phyloP scores from a whole-genome alignment of 352 stramenopile species.

The Phytophthora nicotianae region DNA sequence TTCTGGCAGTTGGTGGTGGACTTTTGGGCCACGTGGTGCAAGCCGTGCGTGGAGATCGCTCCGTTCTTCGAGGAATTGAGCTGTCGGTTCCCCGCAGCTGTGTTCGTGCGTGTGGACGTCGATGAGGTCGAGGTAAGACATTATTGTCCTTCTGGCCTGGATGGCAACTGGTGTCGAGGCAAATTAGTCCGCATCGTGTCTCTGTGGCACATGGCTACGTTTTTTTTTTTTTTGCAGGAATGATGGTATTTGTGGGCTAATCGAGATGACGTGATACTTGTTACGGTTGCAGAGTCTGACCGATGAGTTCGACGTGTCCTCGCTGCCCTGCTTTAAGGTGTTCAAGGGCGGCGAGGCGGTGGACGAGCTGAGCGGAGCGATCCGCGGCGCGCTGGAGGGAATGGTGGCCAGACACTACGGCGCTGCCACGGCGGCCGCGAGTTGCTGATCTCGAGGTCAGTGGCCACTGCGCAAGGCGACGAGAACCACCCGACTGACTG shows the following conservation, averaged over 20 bases:
- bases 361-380: conserved; percentile 84
- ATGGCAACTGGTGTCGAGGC: background rate
- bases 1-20: conserved; percentile 73
- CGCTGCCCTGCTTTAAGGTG: conserved; percentile 94
- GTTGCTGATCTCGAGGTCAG: conserved; percentile 2
- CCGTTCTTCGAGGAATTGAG: conserved; percentile 80
- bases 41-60: conserved; percentile 78
- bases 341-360: conserved; percentile 87
- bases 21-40: conserved; percentile 87
- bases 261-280: conserved; percentile 23
- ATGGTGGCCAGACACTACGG: conserved; percentile 53
- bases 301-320: conserved; percentile 67
- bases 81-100: conserved; percentile 45
- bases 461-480: conserved; percentile 8
- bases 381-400: conserved; percentile 55
- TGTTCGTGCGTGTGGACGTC: conserved; percentile 83
- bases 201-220: conserved; percentile 30
- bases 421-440: conserved; percentile 5
- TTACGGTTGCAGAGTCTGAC: conserved; percentile 64
- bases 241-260: conserved; percentile 16
- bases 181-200: conserved; percentile 15
- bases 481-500: conserved; percentile 14
- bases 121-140: conserved; percentile 65
- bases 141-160: background rate
- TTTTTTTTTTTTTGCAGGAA: conserved; percentile 11